Base-by-base conservation (phyloP, 345 rosid genomes). In the Toxicodendron radicans region DNA sequence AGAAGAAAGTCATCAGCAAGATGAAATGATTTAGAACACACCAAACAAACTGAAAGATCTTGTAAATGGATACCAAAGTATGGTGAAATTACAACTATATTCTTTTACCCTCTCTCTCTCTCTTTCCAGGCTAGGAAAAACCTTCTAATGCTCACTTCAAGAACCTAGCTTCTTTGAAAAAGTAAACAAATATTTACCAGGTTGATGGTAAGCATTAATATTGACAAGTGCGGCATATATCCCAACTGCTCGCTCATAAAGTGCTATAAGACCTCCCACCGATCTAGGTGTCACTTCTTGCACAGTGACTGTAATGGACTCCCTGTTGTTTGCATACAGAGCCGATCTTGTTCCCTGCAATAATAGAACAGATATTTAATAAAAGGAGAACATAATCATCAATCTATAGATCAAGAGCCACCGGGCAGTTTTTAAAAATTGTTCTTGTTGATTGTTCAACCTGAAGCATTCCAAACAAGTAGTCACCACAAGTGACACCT, bases 401-500 rank as follows among this genome's bases (percentile, higher is more conserved):
- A 58, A 72, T 33, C 65, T 38, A 48, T 38, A 7, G 12, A n/a
- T 72, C 70, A n/a, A 65, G 68, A 68, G 17, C 33, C 60, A 46
- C 35, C 52, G 56, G 4, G 5, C 46, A 24, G 49, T 14, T 17
- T 35, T 10, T 35, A 0, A 53, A 38, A 79, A 75, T 18, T 18
- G 56, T 64, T 60, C 62, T 58, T 41, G 10, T 72, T 59, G 75
- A 54, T 56, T 71, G 62, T 72, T 79, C 73, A 71, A 93, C 99
- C 98, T 95, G 98, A 54, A 95, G 84, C 99, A 95, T 93, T 72
- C 99, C 99, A 81, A 95, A 95, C 68, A 95, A 84, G 85, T 95
- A 93, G 78, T 95, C 99, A 66, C 99, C 99, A 76, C 98, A 95
- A 59, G 99, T 93, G 75, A 95, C 99, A 77, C 98, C 99, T 75